A percentile compares a stretch with the other conserved stretches of the same genome.
Evolutionary conservation across 2,329 filamentous ascomycete species (phyloP).

Genomic region (Lachnellula cervina): DNA sequence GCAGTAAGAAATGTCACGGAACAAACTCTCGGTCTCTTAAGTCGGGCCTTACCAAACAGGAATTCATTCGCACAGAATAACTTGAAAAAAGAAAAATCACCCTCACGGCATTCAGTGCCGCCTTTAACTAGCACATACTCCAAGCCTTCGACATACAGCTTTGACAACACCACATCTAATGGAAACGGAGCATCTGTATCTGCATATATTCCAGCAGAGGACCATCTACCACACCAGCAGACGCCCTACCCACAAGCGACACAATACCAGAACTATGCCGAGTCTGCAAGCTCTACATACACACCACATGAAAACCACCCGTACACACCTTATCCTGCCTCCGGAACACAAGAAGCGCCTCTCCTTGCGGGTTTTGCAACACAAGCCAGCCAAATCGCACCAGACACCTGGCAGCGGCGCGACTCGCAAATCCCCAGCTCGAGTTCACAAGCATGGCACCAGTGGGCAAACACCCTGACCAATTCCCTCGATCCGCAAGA

Average conservation of each 20-base stretch:
- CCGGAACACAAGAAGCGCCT: slow-evolving; percentile 22
- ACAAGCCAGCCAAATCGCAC: slow-evolving; percentile 32
- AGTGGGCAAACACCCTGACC: slow-evolving; percentile 28
- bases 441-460: slow-evolving; percentile 29
- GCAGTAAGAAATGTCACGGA: slow-evolving; percentile 46
- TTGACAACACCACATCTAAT: slow-evolving; percentile 8
- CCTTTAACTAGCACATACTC: slow-evolving; percentile 3
- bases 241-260: slow-evolving; percentile 30
- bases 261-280: slow-evolving; percentile 28
- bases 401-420: slow-evolving; percentile 19
- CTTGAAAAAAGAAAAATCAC: slow-evolving; percentile 8
- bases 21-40: slow-evolving; percentile 43
- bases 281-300: slow-evolving; percentile 20
- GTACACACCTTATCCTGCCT: slow-evolving; percentile 16
- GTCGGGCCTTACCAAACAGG: slow-evolving; percentile 37
- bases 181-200: slow-evolving; percentile 9
- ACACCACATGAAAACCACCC: slow-evolving; percentile 18
- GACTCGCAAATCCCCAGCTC: slow-evolving; percentile 13
- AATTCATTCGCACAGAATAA: slow-evolving; percentile 24
- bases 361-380: slow-evolving; percentile 24
- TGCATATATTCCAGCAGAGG: slow-evolving; percentile 15
- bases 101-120: neutral
- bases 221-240: slow-evolving; percentile 22
- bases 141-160: slow-evolving; percentile 7
- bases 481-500: slow-evolving; percentile 30